Evolutionary conservation across 2,329 filamentous ascomycete species (phyloP), one percentile per base, ranked within the genome.

Genomic region (Emergomyces orientalis): DNA sequence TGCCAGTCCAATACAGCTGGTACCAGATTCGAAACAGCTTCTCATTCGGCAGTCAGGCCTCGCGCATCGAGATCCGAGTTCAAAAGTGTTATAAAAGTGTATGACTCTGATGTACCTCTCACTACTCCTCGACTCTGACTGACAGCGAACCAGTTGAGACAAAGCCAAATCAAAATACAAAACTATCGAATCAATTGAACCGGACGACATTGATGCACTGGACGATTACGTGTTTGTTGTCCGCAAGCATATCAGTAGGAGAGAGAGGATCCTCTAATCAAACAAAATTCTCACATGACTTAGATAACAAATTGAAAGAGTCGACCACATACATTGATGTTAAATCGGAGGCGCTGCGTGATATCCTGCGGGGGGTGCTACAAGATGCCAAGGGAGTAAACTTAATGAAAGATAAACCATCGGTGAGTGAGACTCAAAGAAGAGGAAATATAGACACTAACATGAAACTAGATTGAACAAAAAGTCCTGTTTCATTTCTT

Each of bases 341-440:
- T 34, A 75, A 74, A 65, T 75, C 71, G 22, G 63, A 69, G 65
- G 63, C 61, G 32, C 64, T 76, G 56, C 68, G 70, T 63, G 70
- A 75, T 59, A 67, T 70, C 58, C 63, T 75, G 37, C 67, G 70
- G 59, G 67, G 63, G 22, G 68, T 75, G 49, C 62, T 76, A 49
- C 45, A 68, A 52, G 66, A 71, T 45, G 68, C 74, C 62, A 69
- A 68, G 47, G 69, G 66, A 43, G 63, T 74, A 62, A 72, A 68
- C 59, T 65, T 75, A n/a, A 65, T 67, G 51, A 71, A 71, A 64
- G 68, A 71, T 54, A 74, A 71, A 63, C 72, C 67, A 64, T 68
- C 66, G 62, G 71, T 74, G 68, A 30, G 17, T 37, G 32, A 55
- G 22, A 32, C 32, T 32, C 32, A 32, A 32, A 32, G 32, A 32